These are phyloP conservation scores for Gymnopilus junonius DNA, from an alignment of 768 basidiomycete genomes.

Conservation along the genomic window DNA sequence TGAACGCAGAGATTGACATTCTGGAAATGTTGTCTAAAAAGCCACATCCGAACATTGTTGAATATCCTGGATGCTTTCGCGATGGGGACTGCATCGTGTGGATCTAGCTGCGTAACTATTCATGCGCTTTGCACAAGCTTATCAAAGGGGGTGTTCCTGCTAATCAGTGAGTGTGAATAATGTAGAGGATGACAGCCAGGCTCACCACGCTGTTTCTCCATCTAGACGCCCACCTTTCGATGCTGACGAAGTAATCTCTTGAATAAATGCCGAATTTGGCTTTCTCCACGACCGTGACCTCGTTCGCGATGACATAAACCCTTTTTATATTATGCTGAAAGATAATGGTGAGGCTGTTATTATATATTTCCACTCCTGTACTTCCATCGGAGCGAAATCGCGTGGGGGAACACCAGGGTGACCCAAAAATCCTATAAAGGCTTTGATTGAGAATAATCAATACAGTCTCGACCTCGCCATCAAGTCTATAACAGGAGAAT, in stretches of 20 bases:
- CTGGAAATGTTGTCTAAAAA: slow-evolving; percentile 17
- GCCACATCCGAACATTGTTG: slow-evolving; percentile 24
- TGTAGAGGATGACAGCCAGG: neutral
- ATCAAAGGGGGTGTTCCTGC: slow-evolving; percentile 5
- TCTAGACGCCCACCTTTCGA: slow-evolving; percentile 16
- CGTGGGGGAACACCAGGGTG: slow-evolving; percentile 22
- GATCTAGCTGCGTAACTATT: slow-evolving; percentile 19
- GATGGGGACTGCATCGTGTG: slow-evolving; percentile 17
- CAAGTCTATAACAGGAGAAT: slow-evolving; percentile 13
- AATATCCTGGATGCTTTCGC: slow-evolving; percentile 24
- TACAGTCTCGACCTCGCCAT: slow-evolving; percentile 13
- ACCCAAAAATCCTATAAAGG: slow-evolving; percentile 10
- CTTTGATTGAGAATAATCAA: slow-evolving; percentile 16
- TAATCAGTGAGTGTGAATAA: slow-evolving; percentile 12
- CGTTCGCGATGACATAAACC: slow-evolving; percentile 32
- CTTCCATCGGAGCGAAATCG: slow-evolving; percentile 10
- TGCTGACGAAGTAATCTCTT: slow-evolving; percentile 7
- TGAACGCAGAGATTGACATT: slow-evolving; percentile 16
- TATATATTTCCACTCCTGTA: slow-evolving; percentile 30
- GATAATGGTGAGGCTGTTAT: slow-evolving; percentile 22
- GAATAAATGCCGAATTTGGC: slow-evolving; percentile 20
- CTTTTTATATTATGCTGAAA: slow-evolving; percentile 29
- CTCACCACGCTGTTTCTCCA: neutral
- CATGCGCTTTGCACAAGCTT: slow-evolving; percentile 12
- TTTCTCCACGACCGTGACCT: slow-evolving; percentile 26